Base-by-base conservation (phyloP, 148 eudicot species). In the Rhododendron ferrugineum region DNA sequence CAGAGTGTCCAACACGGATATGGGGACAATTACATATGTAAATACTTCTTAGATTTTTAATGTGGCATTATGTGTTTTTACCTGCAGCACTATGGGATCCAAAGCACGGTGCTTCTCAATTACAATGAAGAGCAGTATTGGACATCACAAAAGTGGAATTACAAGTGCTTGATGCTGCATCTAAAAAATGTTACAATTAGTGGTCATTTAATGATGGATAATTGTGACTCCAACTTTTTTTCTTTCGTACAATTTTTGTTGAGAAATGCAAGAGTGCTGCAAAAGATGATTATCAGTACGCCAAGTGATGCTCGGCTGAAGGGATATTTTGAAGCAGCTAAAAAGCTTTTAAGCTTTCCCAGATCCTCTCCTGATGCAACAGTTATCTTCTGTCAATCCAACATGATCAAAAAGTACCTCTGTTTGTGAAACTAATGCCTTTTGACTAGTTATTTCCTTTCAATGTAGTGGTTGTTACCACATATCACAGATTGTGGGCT, bases 301-400 rank as follows among this genome's bases (percentile, higher is more conserved):
- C 52, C 52, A 77, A 44, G 16, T 44, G 11, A 2, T 9, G 49
- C 9, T 42, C 3, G 6, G 10, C 1, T 7, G 22, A 22, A 47
- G 36, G 56, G 46, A 44, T 6, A 3, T 23, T 46, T 46, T 0
- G 52, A 22, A 22, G 28, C 15, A 42, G 80, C 56, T 78, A 52
- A 78, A 78, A 42, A 11, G 20, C 26, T 78, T 10, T 46, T 46
- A 46, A 78, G 34, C 34, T 78, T 78, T 46, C 81, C 81, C 3
- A 78, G 81, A 78, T 78, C 81, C 34, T 78, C 81, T 44, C 20
- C 81, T 28, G 6, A 46, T 44, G 81, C 81, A 44, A 58, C 9
- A n/a, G 22, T 78, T n/a, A 78, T 78, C 18, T n/a, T 78, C 56
- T 22, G 11, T 77, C 0, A 42, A 40, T 74, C 5, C 4, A 16